Percentiles rank a stretch among this genome's conserved stretches.
Evolutionary conservation across 2,329 filamentous ascomycete genomes (phyloP).

Genomic region (Eurotiales sp.): DNA sequence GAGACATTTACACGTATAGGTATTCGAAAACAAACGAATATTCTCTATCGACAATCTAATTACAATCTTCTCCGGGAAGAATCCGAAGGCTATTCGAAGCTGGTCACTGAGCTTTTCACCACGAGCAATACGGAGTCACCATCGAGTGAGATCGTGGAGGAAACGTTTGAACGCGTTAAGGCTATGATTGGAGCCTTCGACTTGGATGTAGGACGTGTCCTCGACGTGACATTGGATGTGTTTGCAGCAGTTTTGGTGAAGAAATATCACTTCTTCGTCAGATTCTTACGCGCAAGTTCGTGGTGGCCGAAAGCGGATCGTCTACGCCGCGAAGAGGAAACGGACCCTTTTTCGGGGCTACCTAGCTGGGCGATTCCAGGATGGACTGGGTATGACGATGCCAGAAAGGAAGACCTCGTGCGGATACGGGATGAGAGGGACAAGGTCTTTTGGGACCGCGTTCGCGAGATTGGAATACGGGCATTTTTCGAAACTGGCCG

Average conservation of each 20-base stretch:
- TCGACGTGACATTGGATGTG: constrained; percentile 92
- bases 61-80: constrained; percentile 95
- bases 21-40: constrained; percentile 85
- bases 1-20: constrained; percentile 79
- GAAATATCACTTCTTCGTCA: constrained; percentile 90
- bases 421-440: constrained; percentile 64
- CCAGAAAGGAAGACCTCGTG: constrained; percentile 61
- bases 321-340: constrained; percentile 31
- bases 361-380: constrained; percentile 80
- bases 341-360: constrained; percentile 55
- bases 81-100: constrained; percentile 92
- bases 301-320: constrained; percentile 83
- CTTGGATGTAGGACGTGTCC: constrained; percentile 86
- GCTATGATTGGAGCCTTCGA: constrained; percentile 96
- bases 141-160: constrained; percentile 71
- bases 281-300: constrained; percentile 83
- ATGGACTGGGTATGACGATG: constrained; percentile 62
- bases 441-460: constrained; percentile 72
- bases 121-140: constrained; percentile 72
- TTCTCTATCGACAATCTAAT: constrained; percentile 92
- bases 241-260: constrained; percentile 92
- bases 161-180: constrained; percentile 88
- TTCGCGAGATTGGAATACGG: constrained; percentile 69
- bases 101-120: constrained; percentile 92
- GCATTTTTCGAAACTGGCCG: constrained; percentile 89